Evolutionary conservation across 495 filamentous ascomycete genomes (phyloP).

Genomic region (Tuber umbilicatum): DNA sequence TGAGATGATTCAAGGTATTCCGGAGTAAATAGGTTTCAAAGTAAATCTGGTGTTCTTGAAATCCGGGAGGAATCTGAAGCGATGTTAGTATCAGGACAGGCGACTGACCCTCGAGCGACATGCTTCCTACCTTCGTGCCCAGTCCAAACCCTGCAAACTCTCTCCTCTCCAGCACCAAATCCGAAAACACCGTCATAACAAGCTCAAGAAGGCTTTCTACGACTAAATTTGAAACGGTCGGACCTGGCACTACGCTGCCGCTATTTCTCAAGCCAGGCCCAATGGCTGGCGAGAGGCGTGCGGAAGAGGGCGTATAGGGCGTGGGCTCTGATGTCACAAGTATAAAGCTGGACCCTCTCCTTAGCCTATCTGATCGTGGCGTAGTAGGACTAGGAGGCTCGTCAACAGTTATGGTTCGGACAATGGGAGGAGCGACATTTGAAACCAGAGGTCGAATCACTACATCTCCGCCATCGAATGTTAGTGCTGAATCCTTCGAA

Average conservation of each 20-base stretch:
- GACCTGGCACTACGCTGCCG: conserved; percentile 46
- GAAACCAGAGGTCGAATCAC: conserved; percentile 60
- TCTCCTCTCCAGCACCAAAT: conserved; percentile 73
- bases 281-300: conserved; percentile 57
- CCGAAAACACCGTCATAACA: conserved; percentile 67
- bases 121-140: conserved; percentile 55
- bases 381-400: conserved; percentile 46
- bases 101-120: conserved; percentile 33
- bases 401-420: conserved; percentile 63
- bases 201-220: conserved; percentile 70
- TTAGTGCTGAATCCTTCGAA: conserved; percentile 67
- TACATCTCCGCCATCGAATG: conserved; percentile 78
- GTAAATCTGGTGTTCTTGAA: conserved; percentile 85
- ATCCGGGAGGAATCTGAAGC: conserved; percentile 63
- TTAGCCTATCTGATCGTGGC: conserved; percentile 53
- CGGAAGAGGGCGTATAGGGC: conserved; percentile 51
- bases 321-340: conserved; percentile 66
- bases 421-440: conserved; percentile 52
- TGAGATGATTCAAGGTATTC: conserved; percentile 64
- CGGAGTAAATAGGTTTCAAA: conserved; percentile 86
- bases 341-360: conserved; percentile 81
- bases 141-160: conserved; percentile 86
- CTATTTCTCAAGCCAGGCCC: conserved; percentile 30
- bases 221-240: conserved; percentile 53
- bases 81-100: conserved; percentile 2